Evolutionary conservation across 2,329 filamentous ascomycete species (phyloP).

Genomic region (Colletotrichum plurivorum): DNA sequence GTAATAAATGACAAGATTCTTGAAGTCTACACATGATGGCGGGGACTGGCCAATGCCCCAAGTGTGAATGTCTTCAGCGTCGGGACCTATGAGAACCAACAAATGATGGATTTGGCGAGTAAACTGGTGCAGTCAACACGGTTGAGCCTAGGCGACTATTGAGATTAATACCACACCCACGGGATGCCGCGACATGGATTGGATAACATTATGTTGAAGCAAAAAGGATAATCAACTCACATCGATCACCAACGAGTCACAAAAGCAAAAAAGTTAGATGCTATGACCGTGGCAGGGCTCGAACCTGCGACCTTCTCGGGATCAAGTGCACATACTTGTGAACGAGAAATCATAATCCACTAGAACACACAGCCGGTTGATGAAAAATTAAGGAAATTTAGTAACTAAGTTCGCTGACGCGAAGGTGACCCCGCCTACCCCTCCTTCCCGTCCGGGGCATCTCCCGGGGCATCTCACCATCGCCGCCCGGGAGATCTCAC

Average conservation of each 20-base stretch:
- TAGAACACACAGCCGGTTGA: slow-evolving; percentile 33
- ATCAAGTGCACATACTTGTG: slow-evolving; percentile 33
- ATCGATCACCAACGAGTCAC: accelerated
- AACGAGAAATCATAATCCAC: slow-evolving; percentile 37
- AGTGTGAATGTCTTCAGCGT: too few species aligned
- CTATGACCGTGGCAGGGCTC: slow-evolving; percentile 36
- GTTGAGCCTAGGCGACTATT: too few species aligned
- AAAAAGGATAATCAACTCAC: background rate
- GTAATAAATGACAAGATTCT: background rate
- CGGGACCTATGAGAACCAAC: too few species aligned
- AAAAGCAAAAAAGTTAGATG: background rate
- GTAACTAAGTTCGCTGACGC: background rate
- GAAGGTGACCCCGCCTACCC: too few species aligned
- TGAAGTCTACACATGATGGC: too few species aligned
- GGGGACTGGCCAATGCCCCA: too few species aligned
- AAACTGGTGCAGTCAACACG: too few species aligned
- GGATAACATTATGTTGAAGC: too few species aligned
- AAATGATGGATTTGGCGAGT: too few species aligned
- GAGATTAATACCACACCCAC: too few species aligned
- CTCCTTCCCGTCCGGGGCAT: background rate
- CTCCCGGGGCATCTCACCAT: background rate
- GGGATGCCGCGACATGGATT: too few species aligned
- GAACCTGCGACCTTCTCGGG: slow-evolving; percentile 36
- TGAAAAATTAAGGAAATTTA: accelerated
- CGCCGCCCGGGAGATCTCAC: background rate